Base-by-base conservation (phyloP, 2,329 filamentous ascomycete genomes). In the Domatiomyces globalis region DNA sequence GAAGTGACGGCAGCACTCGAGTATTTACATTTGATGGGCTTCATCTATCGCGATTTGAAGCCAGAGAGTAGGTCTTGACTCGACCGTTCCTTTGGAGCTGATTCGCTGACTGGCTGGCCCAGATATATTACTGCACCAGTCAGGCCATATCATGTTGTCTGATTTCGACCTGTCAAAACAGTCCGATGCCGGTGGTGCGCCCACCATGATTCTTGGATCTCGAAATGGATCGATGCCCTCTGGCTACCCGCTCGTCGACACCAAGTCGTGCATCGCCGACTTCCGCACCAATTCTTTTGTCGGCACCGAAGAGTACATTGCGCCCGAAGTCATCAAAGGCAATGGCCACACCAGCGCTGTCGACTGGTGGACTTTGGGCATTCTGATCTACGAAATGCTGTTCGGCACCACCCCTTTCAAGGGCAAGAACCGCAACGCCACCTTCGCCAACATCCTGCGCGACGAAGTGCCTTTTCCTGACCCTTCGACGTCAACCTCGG, bases 111-210 rank as follows among this genome's bases (percentile, higher is more conserved):
- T 63, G 76, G 60, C 22, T 43, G n/a, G 39, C 5, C 5, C 60
- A 95, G 89, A 98, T 63, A 98, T 98, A 59, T 76, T 98, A 12
- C 80, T 98, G 19, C 92, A 98, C 67, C 92, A 98, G 68, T 96
- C 92, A n/a, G 92, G 92, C 15, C 92, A 98, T 69, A 98, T 98
- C 62, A 98, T 98, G 92, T 78, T 98, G 66, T 96, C 92, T 55
- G 92, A 98, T 71, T 98, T 98, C 69, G 92, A 98, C 69, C 72
- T 98, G 56, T 95, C 89, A 8, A 98, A 98, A 70, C 92, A 98
- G 70, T 98, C 92, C 5, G 92, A 94, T 59, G 83, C 87, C 15
- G 92, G 89, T 63, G 92, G 92, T 71, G 90, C 90, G 64, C 92
- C 92, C 47, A 95, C 89, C 20, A 96, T 98, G 90, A 95, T 98